These are phyloP conservation scores for Herpetomonas samuelpessoai DNA, from an alignment of 208 protist species.

Conservation along the genomic window DNA sequence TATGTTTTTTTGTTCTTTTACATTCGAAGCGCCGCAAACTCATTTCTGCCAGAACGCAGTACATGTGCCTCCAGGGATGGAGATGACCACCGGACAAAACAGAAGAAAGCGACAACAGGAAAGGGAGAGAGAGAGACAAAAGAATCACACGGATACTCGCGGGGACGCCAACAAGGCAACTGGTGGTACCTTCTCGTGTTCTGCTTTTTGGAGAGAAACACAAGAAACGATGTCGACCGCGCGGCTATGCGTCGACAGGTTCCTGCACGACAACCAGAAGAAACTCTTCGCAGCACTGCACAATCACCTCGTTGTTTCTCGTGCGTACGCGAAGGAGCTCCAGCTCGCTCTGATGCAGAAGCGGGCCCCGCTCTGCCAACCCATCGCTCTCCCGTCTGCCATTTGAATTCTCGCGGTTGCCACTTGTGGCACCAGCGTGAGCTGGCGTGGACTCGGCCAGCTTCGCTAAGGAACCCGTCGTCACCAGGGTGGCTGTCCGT, in stretches of 20 bases:
- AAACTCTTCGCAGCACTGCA: constrained; percentile 71
- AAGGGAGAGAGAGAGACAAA: too few species aligned
- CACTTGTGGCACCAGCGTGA: not conserved
- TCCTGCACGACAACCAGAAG: constrained; percentile 84
- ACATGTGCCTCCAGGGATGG: too few species aligned
- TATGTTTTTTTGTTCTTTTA: too few species aligned
- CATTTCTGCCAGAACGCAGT: too few species aligned
- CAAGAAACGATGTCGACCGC: not conserved
- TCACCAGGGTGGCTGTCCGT: constrained; percentile 17
- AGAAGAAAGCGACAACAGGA: too few species aligned
- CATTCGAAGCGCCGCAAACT: too few species aligned
- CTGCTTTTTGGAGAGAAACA: constrained; percentile 7
- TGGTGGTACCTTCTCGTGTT: not conserved
- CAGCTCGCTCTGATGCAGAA: constrained; percentile 39
- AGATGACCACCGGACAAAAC: too few species aligned
- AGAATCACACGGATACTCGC: too few species aligned
- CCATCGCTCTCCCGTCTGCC: not conserved
- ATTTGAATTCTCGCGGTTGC: constrained; percentile 13
- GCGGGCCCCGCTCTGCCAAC: too few species aligned
- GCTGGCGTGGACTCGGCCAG: not conserved
- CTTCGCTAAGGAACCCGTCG: not conserved
- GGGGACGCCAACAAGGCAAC: not conserved
- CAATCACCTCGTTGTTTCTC: constrained; percentile 66
- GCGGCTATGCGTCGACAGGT: constrained; percentile 36
- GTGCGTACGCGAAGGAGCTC: constrained; percentile 76